A percentile compares a stretch with the other conserved stretches of the same genome.
phyloP scores from a whole-genome alignment of 83 land plant species.

The Isoetes engelmannii region DNA sequence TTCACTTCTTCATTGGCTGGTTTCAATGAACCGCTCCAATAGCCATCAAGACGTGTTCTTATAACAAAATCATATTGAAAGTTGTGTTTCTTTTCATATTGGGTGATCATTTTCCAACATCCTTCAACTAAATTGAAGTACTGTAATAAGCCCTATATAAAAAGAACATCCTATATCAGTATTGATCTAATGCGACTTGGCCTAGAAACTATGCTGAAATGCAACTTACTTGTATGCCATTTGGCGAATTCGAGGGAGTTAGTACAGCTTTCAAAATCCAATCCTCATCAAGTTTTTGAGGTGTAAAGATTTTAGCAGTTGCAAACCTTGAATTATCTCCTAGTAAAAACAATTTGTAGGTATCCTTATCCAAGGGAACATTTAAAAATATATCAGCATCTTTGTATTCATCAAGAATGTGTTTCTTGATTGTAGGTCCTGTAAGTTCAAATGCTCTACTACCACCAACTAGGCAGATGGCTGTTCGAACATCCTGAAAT shows the following conservation, averaged over 20 bases:
- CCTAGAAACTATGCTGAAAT: not conserved
- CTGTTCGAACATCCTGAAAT: slow-evolving; percentile 32
- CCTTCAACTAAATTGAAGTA: slow-evolving; percentile 93
- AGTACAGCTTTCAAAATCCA: slow-evolving; percentile 39
- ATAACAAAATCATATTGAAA: slow-evolving; percentile 81
- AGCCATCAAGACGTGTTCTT: slow-evolving; percentile 91
- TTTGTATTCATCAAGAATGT: slow-evolving; percentile 41
- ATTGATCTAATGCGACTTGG: not conserved
- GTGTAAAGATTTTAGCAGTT: slow-evolving; percentile 50
- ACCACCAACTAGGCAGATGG: slow-evolving; percentile 86
- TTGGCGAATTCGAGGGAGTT: slow-evolving; percentile 60
- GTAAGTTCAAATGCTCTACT: slow-evolving; percentile 88
- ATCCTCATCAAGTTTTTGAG: slow-evolving; percentile 33
- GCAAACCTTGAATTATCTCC: slow-evolving; percentile 39
- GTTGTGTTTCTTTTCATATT: slow-evolving; percentile 40
- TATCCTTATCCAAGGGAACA: slow-evolving; percentile 55
- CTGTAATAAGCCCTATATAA: slow-evolving; percentile 71
- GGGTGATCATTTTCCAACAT: slow-evolving; percentile 59
- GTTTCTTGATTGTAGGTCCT: slow-evolving; percentile 59
- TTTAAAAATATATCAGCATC: slow-evolving; percentile 72
- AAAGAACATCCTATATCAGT: slow-evolving; percentile 4
- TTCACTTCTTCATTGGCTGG: slow-evolving; percentile 27
- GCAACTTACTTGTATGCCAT: slow-evolving; percentile 70
- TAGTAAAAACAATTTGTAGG: slow-evolving; percentile 61
- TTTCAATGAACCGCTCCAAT: slow-evolving; percentile 61